Percentiles rank a stretch among this genome's conserved stretches.
Conservation (phyloP, 2,329 filamentous ascomycete genomes). For the Fusarium ambrosium region DNA sequence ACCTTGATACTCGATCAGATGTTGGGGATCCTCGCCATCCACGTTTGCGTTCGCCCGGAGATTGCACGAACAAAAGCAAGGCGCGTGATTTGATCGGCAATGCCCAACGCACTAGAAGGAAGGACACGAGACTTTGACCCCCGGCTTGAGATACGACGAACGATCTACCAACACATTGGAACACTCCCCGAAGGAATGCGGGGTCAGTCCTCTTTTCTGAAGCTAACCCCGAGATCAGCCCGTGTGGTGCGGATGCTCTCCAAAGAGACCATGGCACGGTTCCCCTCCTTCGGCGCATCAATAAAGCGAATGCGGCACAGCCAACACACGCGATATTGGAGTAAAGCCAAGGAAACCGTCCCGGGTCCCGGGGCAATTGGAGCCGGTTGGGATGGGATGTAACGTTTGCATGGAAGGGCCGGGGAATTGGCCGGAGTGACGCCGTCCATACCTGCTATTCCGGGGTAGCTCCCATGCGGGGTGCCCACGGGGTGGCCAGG, state of each 20-base stretch:
- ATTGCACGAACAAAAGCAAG: neutral
- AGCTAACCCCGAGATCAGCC: neutral
- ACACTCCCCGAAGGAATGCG: neutral
- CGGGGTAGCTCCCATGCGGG: slow-evolving; percentile 20
- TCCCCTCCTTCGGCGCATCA: slow-evolving; percentile 11
- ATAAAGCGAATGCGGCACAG: slow-evolving; percentile 15
- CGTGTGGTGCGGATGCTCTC: neutral
- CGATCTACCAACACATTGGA: neutral
- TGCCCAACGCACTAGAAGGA: neutral
- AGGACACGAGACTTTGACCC: neutral
- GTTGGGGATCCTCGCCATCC: neutral
- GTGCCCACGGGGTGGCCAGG: slow-evolving; percentile 18
- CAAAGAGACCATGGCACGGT: neutral
- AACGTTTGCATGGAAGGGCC: slow-evolving; percentile 20
- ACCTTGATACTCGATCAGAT: neutral
- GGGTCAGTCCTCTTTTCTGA: neutral
- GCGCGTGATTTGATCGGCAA: neutral
- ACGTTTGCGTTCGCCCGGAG: neutral
- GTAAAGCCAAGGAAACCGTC: slow-evolving; percentile 7
- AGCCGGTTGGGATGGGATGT: slow-evolving; percentile 38
- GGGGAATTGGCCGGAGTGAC: slow-evolving; percentile 38
- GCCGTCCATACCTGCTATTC: slow-evolving; percentile 37
- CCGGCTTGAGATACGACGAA: neutral
- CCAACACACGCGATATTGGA: slow-evolving; percentile 34
- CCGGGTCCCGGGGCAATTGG: slow-evolving; percentile 34